These are phyloP conservation scores for Amanita thiersii DNA, from an alignment of 768 basidiomycete genomes.

Conservation along the genomic window DNA sequence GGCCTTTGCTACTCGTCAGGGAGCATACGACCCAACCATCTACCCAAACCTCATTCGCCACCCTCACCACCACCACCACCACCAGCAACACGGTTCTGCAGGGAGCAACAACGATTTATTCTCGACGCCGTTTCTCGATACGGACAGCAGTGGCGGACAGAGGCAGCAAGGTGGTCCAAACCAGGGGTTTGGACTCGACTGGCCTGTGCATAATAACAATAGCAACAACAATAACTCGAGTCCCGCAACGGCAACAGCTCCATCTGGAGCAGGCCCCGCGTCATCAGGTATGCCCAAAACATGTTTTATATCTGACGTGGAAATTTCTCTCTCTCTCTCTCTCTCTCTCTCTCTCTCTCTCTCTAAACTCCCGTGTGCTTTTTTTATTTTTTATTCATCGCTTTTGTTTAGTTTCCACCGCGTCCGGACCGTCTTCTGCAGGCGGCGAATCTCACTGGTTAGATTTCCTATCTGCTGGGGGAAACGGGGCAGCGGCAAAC, in stretches of 20 bases:
- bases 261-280: slow-evolving; percentile 10
- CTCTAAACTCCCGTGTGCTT: too few species aligned
- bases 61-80: slow-evolving; percentile 2
- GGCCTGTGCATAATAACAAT: slow-evolving; percentile 32
- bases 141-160: too few species aligned
- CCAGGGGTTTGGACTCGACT: slow-evolving; percentile 21
- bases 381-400: too few species aligned
- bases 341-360: too few species aligned
- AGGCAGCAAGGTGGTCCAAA: slow-evolving; percentile 12
- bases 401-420: slow-evolving; percentile 5
- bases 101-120: slow-evolving; percentile 12
- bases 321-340: too few species aligned
- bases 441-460: slow-evolving; percentile 18
- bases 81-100: neutral
- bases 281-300: slow-evolving; percentile 17
- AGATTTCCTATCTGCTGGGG: slow-evolving; percentile 20
- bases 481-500: neutral
- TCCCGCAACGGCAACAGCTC: too few species aligned
- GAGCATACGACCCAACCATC: slow-evolving; percentile 4
- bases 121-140: slow-evolving; percentile 19
- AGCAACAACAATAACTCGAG: too few species aligned
- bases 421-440: slow-evolving; percentile 8
- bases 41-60: slow-evolving; percentile 8
- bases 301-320: too few species aligned
- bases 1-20: neutral